Base-by-base conservation (phyloP, 441 rosid genomes). In the Iberis amara region DNA sequence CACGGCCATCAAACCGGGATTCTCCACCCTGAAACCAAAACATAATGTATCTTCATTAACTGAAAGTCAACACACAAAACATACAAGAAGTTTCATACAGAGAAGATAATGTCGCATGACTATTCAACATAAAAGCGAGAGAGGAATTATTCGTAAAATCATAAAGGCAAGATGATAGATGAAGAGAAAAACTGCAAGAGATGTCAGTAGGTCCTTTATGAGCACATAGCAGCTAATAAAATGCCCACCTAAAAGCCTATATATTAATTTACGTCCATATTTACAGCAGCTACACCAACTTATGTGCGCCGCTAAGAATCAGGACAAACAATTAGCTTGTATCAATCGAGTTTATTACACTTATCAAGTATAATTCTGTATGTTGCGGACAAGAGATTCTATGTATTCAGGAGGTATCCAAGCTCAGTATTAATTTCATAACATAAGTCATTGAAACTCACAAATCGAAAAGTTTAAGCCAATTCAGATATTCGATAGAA, bases 171-270 rank as follows among this genome's bases (percentile, higher is more conserved):
- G 7, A 26, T 43, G 8, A 18, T 8, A 12, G 12, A 13, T 40
- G 43, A 33, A n/a, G 9, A n/a, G 4, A 32, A 36, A 6, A 9
- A 46, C 13, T 47, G 10, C 3, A 64, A 52, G 11, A 42, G 9
- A 66, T 79, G 69, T 78, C 4, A 43, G 62, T 64, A 85, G 82
- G 79, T 72, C 69, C 80, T 81, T 72, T 71, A 70, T 59, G 82
- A 78, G 81, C 76, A 60, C 6, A 14, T 63, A 53, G 36, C 61
- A 61, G 47, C 77, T 77, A 39, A 57, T 18, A 39, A 51, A 59
- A 45, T 57, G 76, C 88, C 84, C 89, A 79, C 74, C 86, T 82
- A 65, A 77, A 77, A 80, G 75, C 79, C 90, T 59, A 72, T 76
- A 65, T 30, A 51, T 80, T 61, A 11, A 33, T 79, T n/a, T 78